phyloP scores from a whole-genome alignment of 495 filamentous ascomycete genomes.

The Achaetomiella virescens region DNA sequence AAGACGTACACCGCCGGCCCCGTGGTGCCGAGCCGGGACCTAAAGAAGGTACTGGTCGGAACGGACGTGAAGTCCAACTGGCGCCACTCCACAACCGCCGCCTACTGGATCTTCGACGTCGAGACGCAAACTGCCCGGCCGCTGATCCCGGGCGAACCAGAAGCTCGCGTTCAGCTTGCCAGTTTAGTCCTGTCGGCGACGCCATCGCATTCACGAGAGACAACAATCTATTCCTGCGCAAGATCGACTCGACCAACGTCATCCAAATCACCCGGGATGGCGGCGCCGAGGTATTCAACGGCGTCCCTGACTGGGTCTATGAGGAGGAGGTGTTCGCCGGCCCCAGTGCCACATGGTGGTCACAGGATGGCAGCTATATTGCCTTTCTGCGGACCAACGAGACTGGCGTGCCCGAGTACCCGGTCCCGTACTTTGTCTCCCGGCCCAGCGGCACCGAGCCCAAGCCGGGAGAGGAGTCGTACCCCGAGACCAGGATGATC shows the following conservation, averaged over 20 bases:
- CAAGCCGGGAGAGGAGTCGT: conserved; percentile 69
- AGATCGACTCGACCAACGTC: conserved; percentile 50
- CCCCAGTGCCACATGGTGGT: conserved; percentile 91
- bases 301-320: conserved; percentile 98
- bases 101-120: conserved; percentile 94
- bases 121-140: conserved; percentile 71
- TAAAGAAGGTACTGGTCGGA: conserved; percentile 75
- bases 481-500: conserved; percentile 84
- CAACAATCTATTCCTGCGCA: conserved; percentile 83
- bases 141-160: conserved; percentile 60
- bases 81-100: conserved; percentile 78
- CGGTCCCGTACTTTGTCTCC: conserved; percentile 87
- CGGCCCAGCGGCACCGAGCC: conserved; percentile 74
- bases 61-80: conserved; percentile 69
- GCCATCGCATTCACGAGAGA: conserved; percentile 76
- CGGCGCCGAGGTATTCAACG: conserved; percentile 81
- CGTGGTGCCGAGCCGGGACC: conserved; percentile 72
- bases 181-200: conserved; percentile 85
- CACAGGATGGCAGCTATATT: conserved; percentile 75
- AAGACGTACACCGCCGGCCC: conserved; percentile 45
- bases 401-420: conserved; percentile 83
- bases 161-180: conserved; percentile 76
- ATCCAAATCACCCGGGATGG: conserved; percentile 80
- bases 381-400: conserved; percentile 93
- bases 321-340: conserved; percentile 88